These are phyloP conservation scores for Cytospora paraplurivora DNA, from an alignment of 2,329 filamentous ascomycete genomes.

Conservation along the genomic window DNA sequence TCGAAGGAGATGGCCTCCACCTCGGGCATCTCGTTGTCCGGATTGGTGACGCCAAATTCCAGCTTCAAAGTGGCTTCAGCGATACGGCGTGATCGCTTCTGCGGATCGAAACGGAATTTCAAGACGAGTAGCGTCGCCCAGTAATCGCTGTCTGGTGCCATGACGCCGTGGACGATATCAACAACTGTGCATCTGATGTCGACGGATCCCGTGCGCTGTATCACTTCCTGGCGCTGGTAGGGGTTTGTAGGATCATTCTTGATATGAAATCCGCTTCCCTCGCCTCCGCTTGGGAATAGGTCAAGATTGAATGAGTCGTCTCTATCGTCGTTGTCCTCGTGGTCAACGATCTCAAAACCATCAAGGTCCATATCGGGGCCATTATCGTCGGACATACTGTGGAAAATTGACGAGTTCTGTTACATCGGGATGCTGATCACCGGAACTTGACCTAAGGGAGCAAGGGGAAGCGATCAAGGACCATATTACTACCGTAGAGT, in stretches of 20 bases:
- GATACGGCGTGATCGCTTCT: constrained; percentile 32
- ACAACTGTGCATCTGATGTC: constrained; percentile 34
- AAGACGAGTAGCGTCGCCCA: constrained; percentile 34
- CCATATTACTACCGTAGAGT: too few relatives aligned
- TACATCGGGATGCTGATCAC: too few relatives aligned
- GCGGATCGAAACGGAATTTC: constrained; percentile 34
- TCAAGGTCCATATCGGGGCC: too few relatives aligned
- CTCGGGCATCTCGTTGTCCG: constrained; percentile 6
- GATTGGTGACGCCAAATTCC: constrained; percentile 28
- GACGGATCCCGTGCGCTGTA: constrained; percentile 33
- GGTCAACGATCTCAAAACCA: too few relatives aligned
- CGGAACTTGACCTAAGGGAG: too few relatives aligned
- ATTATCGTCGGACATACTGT: too few relatives aligned
- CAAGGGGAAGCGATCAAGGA: too few relatives aligned
- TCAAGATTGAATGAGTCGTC: neutral
- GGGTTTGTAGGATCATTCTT: constrained; percentile 11
- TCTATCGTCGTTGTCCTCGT: neutral
- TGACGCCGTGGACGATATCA: constrained; percentile 35
- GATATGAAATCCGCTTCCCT: constrained; percentile 2
- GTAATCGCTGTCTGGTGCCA: constrained; percentile 30
- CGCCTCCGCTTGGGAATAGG: neutral
- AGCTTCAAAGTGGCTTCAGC: constrained; percentile 32
- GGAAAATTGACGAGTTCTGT: too few relatives aligned
- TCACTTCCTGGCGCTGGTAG: constrained; percentile 2
- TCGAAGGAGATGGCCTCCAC: constrained; percentile 12